phyloP scores from a whole-genome alignment of 1,284 basidiomycete genomes.

The Marasmius sp. region DNA sequence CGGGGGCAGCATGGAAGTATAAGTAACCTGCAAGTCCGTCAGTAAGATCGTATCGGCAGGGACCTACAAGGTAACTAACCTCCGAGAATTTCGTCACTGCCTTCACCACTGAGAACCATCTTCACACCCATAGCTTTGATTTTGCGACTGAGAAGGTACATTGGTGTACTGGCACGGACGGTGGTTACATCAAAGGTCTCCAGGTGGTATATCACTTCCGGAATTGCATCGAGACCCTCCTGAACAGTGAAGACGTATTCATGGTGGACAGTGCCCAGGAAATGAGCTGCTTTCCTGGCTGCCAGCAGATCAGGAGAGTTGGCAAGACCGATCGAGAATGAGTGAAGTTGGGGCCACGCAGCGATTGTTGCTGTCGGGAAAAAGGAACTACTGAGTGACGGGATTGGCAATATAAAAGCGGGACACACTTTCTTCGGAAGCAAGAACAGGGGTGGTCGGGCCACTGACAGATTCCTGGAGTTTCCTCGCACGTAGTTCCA shows the following conservation, averaged over 20 bases:
- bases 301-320: conserved; percentile 96
- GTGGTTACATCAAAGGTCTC: conserved; percentile 99
- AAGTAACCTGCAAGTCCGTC: conserved; percentile 72
- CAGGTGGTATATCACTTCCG: conserved; percentile 97
- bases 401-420: background rate
- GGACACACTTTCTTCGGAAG: conserved; percentile 54
- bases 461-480: conserved; percentile 55
- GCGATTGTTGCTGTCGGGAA: conserved; percentile 61
- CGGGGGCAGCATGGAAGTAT: conserved; percentile 99
- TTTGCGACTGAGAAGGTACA: conserved; percentile 96
- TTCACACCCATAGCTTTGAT: conserved; percentile 99
- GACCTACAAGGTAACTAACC: conserved; percentile 45
- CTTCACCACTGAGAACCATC: conserved; percentile 99
- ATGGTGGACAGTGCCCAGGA: conserved; percentile 94
- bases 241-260: conserved; percentile 99
- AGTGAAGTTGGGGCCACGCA: conserved; percentile 96
- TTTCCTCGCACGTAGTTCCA: conserved; percentile 64
- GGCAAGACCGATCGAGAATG: conserved; percentile 95
- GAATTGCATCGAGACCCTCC: conserved; percentile 96
- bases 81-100: conserved; percentile 97
- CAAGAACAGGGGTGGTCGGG: conserved; percentile 49
- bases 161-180: conserved; percentile 95
- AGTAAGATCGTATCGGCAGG: background rate
- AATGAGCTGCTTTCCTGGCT: conserved; percentile 92
- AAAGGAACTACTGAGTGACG: background rate